Percentiles rank a stretch among this genome's conserved stretches.
phyloP scores from a whole-genome alignment of 2,329 filamentous ascomycete genomes.

The Penicillium aurantiogriseum region DNA sequence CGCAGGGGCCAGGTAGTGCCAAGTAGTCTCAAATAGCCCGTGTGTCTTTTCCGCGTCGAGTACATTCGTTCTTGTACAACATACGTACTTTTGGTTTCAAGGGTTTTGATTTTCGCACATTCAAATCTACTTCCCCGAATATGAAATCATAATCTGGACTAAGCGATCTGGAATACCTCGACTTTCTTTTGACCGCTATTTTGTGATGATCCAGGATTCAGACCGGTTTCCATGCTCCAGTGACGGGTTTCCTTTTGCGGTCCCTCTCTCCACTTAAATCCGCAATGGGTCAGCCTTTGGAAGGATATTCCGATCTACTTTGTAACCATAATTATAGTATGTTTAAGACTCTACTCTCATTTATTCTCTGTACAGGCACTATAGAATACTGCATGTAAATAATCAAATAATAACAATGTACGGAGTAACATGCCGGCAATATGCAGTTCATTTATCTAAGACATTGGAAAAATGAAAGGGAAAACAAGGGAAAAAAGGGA shows the following conservation, averaged over 20 bases:
- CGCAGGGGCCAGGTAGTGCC: neutral
- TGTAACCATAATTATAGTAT: neutral
- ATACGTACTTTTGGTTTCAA: neutral
- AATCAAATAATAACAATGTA: neutral
- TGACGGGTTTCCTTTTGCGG: conserved; percentile 2
- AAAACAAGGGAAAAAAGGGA: neutral
- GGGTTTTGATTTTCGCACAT: neutral
- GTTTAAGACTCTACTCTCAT: neutral
- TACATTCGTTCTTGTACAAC: neutral
- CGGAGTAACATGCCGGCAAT: neutral
- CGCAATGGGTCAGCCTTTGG: neutral
- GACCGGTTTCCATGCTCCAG: neutral
- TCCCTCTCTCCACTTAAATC: neutral
- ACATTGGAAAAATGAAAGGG: neutral
- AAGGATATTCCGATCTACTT: neutral
- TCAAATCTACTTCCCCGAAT: neutral
- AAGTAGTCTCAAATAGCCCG: neutral
- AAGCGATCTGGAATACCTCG: neutral
- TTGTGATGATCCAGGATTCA: neutral
- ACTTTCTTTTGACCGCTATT: conserved; percentile 5
- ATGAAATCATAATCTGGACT: conserved; percentile 1
- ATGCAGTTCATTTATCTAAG: neutral
- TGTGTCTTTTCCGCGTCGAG: neutral
- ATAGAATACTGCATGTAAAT: neutral
- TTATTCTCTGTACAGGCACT: neutral